Base-by-base conservation (phyloP, 805 yeast species). In the Metschnikowia cubensis region DNA sequence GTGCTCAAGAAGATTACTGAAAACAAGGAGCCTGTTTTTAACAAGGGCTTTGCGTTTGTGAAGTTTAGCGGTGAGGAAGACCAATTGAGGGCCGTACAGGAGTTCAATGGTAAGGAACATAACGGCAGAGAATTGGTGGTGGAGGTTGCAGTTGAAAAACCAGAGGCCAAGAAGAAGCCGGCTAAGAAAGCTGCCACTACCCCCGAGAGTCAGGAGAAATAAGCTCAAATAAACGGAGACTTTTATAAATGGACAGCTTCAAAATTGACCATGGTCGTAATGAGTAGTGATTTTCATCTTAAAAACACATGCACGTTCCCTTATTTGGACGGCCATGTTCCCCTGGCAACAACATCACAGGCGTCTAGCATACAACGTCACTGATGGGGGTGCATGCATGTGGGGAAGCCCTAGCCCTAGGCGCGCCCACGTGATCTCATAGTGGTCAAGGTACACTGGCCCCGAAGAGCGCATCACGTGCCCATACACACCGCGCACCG, bases 1-100 rank as follows among this genome's bases (percentile, higher is more conserved):
- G 59, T 80, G 22, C 67, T 75, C 53, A 69, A 71, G 59, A 73
- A 71, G 59, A 74, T 69, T 35, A 68, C 70, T 50, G 79, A 80
- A 43, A 72, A 76, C 53, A 68, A 68, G 53, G 50, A 37, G 37
- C 54, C 57, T 17, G 68, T 80, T 49, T 76, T 70, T 60, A 81
- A 80, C 60, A 80, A 79, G 61, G 90, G 90, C 39, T 81, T 80
- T 65, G 87, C 85, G 3, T 81, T 85, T 62, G 80, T 83, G 55
- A 79, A 78, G 55, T 82, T 84, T 56, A 74, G 80, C 45, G 69
- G 76, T 51, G 81, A 83, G 56, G 86, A 79, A 45, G 75, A 76
- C 41, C 96, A 89, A 61, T 69, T 77, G 60, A 71, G 74, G 63
- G 96, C 96, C n/a, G 80, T 88, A 52, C 81, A 75, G 35, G 80